phyloP scores from a whole-genome alignment of 441 rosid genomes.

The Pelargonium myrrhifolium region DNA sequence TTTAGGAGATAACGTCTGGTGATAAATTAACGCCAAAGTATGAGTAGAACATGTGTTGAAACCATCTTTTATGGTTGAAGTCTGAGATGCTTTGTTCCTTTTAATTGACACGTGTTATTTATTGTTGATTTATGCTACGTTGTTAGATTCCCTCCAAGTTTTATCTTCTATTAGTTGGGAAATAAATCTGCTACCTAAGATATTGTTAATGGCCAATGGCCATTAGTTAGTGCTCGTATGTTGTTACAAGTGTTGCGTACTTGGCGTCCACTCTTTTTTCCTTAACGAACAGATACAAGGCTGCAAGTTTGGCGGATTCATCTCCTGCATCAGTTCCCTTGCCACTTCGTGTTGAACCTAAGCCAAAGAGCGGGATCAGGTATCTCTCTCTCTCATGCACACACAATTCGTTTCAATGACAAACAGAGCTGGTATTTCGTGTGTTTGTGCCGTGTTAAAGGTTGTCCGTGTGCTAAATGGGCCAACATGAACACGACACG shows the following conservation, averaged over 20 bases:
- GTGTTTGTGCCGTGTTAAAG: too few relatives aligned
- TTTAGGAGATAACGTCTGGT: neutral
- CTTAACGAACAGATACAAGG: constrained; percentile 67
- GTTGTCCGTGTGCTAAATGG: too few relatives aligned
- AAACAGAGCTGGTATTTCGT: too few relatives aligned
- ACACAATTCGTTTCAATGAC: neutral
- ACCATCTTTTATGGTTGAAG: neutral
- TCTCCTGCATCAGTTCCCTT: constrained; percentile 70
- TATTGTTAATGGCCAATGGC: too few relatives aligned
- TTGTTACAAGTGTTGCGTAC: neutral
- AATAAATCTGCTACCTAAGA: neutral
- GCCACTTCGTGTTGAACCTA: constrained; percentile 86
- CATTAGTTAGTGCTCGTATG: too few relatives aligned
- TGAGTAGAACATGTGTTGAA: neutral
- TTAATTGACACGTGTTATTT: neutral
- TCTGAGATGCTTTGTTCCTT: neutral
- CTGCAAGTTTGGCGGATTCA: constrained; percentile 84
- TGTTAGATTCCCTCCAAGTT: neutral
- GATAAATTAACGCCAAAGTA: neutral
- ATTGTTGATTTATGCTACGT: neutral
- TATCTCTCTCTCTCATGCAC: constrained; percentile 15
- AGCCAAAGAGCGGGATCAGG: constrained; percentile 93
- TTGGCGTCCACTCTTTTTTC: constrained; percentile 1
- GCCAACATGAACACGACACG: too few relatives aligned
- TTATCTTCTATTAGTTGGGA: neutral